Percentiles rank a stretch among this genome's conserved stretches.
These are phyloP conservation scores for Nyctanthes arbortristis DNA, from an alignment of 257 asterid species.

Conservation along the genomic window DNA sequence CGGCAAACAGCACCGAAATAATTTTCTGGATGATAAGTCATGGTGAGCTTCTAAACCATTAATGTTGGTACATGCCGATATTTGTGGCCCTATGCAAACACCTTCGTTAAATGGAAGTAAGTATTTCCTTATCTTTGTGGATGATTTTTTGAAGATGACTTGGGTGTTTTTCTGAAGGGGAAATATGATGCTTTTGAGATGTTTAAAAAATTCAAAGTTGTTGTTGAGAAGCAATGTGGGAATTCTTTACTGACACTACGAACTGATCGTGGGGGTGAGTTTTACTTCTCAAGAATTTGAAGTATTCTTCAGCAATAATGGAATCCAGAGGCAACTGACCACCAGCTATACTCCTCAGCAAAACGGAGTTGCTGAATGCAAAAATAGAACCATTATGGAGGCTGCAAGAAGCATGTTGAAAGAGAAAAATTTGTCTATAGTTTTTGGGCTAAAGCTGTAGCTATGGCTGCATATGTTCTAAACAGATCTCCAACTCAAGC, in stretches of 20 bases:
- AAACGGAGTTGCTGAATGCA: constrained; percentile 5
- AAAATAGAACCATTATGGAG: not conserved
- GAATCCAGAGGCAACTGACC: too few species aligned
- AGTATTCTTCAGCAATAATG: too few species aligned
- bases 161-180: not conserved
- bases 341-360: constrained; percentile 8
- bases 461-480: not conserved
- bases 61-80: not conserved
- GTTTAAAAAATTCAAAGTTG: not conserved
- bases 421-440: not conserved
- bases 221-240: not conserved
- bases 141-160: not conserved
- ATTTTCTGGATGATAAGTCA: not conserved
- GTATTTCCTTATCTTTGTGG: not conserved
- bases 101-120: not conserved
- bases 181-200: too few species aligned
- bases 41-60: not conserved
- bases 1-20: not conserved
- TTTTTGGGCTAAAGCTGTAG: not conserved
- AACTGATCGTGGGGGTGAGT: too few species aligned
- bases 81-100: not conserved
- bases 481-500: too few species aligned
- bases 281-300: not conserved
- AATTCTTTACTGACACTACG: not conserved
- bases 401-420: constrained; percentile 2